Percentiles rank a stretch among this genome's conserved stretches.
Evolutionary conservation across 2,329 filamentous ascomycete genomes (phyloP).

Genomic region (Colletotrichum sp.): DNA sequence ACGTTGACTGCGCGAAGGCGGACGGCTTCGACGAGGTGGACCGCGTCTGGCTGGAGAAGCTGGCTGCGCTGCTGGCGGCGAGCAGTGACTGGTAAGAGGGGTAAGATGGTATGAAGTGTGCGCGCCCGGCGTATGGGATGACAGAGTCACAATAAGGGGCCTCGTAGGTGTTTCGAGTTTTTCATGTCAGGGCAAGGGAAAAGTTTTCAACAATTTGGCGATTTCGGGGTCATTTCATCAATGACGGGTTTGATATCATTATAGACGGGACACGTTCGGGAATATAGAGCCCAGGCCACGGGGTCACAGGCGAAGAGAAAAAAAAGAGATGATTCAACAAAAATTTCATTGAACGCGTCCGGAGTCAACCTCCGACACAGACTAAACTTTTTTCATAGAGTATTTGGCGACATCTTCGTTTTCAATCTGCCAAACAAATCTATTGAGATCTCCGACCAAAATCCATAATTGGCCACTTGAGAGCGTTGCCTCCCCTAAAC

Average conservation of each 20-base stretch:
- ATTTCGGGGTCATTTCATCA: not conserved
- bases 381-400: not conserved
- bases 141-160: not conserved
- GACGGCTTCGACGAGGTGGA: slow-evolving; percentile 75
- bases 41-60: slow-evolving; percentile 65
- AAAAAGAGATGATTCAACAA: not conserved
- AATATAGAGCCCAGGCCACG: not conserved
- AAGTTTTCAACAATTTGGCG: not conserved
- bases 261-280: not conserved
- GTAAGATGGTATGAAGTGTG: not conserved
- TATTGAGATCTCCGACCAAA: not conserved
- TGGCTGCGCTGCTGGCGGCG: slow-evolving; percentile 64
- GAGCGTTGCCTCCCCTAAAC: not conserved
- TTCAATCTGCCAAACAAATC: not conserved
- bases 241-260: not conserved
- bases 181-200: not conserved
- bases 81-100: slow-evolving; percentile 68
- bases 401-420: not conserved
- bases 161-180: not conserved
- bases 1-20: slow-evolving; percentile 74
- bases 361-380: not conserved
- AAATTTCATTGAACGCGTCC: not conserved
- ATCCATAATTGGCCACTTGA: not conserved
- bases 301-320: not conserved
- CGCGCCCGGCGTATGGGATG: not conserved